Evolutionary conservation across 768 basidiomycete species (phyloP).

Genomic region (Mycena leptocephala): DNA sequence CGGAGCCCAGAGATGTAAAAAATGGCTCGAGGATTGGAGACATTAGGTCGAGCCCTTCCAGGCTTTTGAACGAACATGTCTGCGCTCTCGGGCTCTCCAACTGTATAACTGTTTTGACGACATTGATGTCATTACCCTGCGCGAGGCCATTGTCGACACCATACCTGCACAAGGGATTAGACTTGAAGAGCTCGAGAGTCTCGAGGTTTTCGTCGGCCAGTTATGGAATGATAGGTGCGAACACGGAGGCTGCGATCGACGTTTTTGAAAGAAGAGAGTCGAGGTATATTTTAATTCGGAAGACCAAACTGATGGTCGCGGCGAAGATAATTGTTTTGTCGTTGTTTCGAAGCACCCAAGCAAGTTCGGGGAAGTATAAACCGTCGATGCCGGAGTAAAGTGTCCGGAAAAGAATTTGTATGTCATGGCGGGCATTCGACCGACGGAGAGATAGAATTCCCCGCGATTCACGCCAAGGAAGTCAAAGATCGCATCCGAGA

Average conservation of each 20-base stretch:
- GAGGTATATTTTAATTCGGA: slow-evolving; percentile 41
- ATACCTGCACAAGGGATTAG: neutral
- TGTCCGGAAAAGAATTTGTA: slow-evolving; percentile 41
- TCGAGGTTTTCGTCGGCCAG: slow-evolving; percentile 2
- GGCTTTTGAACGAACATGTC: slow-evolving; percentile 11
- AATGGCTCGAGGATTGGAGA: neutral
- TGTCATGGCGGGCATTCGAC: slow-evolving; percentile 44
- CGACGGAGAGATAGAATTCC: no score
- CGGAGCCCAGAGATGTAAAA: slow-evolving; percentile 2
- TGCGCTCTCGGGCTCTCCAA: slow-evolving; percentile 13
- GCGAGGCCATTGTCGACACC: neutral
- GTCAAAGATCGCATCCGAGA: slow-evolving; percentile 34
- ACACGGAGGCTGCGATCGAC: neutral
- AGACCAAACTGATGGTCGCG: slow-evolving; percentile 42
- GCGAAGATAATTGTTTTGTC: slow-evolving; percentile 47
- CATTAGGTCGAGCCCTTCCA: neutral
- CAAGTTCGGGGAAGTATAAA: slow-evolving; percentile 38
- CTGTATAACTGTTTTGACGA: slow-evolving; percentile 8
- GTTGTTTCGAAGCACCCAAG: slow-evolving; percentile 40
- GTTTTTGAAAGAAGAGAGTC: neutral
- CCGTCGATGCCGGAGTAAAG: slow-evolving; percentile 35
- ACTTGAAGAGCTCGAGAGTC: neutral
- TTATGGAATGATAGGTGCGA: neutral
- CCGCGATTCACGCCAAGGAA: no score
- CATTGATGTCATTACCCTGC: neutral